Evolutionary conservation across 2,329 filamentous ascomycete species (phyloP).

Genomic region (Harringtonia aguacate): DNA sequence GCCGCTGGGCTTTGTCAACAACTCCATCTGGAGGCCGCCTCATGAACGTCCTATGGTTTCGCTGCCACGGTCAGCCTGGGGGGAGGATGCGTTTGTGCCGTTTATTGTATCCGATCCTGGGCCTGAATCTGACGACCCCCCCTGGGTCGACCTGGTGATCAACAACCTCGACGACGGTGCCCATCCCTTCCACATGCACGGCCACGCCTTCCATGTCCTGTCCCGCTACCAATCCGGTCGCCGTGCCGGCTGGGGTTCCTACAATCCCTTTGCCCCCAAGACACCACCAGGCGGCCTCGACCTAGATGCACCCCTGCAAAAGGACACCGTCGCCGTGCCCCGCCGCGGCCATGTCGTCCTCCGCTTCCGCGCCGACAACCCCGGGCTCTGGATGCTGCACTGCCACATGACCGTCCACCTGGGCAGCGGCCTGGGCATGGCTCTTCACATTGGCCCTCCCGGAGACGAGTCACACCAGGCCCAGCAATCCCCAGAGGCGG

Average conservation of each 20-base stretch:
- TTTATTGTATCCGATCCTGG: neutral
- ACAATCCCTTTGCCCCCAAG: slow-evolving; percentile 1
- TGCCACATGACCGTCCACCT: slow-evolving; percentile 26
- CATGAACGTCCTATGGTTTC: slow-evolving; percentile 6
- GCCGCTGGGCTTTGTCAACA: slow-evolving; percentile 11
- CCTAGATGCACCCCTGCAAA: slow-evolving; percentile 12
- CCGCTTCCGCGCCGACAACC: slow-evolving; percentile 23
- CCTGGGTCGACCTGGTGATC: slow-evolving; percentile 35
- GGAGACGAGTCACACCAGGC: neutral
- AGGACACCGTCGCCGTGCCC: slow-evolving; percentile 24
- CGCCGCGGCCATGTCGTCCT: slow-evolving; percentile 23
- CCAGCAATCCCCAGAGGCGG: too few relatives aligned
- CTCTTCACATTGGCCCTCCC: slow-evolving; percentile 4
- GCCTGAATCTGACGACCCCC: neutral
- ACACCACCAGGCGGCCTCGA: neutral
- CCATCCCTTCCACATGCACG: slow-evolving; percentile 36
- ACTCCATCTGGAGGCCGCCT: slow-evolving; percentile 10
- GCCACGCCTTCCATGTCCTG: slow-evolving; percentile 7
- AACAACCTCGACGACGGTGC: slow-evolving; percentile 39
- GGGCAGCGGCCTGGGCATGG: slow-evolving; percentile 31
- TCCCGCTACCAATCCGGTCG: too few relatives aligned
- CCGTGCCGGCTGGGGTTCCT: slow-evolving; percentile 10
- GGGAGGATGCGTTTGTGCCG: neutral
- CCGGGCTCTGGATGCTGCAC: slow-evolving; percentile 26
- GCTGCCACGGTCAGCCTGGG: slow-evolving; percentile 4